These are phyloP conservation scores for Juglanconis oblonga DNA, from an alignment of 2,329 filamentous ascomycete species.

Conservation along the genomic window DNA sequence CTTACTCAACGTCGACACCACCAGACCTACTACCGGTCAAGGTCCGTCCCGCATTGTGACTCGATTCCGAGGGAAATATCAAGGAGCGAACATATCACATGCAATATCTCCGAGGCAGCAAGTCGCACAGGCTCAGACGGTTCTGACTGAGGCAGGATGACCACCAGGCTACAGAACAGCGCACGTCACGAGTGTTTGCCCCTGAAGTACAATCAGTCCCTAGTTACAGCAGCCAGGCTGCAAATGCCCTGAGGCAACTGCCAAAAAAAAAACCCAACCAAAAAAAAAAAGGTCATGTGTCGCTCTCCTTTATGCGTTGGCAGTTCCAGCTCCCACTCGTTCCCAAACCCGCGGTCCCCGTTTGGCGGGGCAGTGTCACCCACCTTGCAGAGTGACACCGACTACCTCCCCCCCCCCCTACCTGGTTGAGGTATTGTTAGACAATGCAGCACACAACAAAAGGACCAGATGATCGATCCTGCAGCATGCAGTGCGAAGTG, in stretches of 20 bases:
- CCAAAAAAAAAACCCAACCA: neutral
- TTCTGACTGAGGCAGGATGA: too few relatives aligned
- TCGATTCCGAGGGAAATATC: neutral
- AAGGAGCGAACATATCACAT: neutral
- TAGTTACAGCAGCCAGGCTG: neutral
- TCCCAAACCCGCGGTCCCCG: neutral
- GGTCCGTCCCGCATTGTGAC: neutral
- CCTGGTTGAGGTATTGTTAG: slow-evolving; percentile 1
- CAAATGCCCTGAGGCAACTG: neutral
- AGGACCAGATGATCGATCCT: slow-evolving; percentile 16
- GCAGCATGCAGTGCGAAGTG: neutral
- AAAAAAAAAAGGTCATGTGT: slow-evolving; percentile 10
- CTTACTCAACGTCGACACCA: neutral
- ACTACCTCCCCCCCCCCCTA: neutral
- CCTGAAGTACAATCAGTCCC: neutral
- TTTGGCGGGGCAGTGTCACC: slow-evolving; percentile 2
- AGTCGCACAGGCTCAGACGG: too few relatives aligned
- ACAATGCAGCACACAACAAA: slow-evolving; percentile 1
- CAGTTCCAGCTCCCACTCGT: neutral
- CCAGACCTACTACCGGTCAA: neutral
- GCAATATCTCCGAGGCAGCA: neutral
- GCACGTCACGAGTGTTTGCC: too few relatives aligned
- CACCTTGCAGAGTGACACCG: neutral
- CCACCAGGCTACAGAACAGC: too few relatives aligned
- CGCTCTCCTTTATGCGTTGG: slow-evolving; percentile 8